Evolutionary conservation across 1,139 yeast genomes (phyloP).

Genomic region (Meyerozyma carpophila): DNA sequence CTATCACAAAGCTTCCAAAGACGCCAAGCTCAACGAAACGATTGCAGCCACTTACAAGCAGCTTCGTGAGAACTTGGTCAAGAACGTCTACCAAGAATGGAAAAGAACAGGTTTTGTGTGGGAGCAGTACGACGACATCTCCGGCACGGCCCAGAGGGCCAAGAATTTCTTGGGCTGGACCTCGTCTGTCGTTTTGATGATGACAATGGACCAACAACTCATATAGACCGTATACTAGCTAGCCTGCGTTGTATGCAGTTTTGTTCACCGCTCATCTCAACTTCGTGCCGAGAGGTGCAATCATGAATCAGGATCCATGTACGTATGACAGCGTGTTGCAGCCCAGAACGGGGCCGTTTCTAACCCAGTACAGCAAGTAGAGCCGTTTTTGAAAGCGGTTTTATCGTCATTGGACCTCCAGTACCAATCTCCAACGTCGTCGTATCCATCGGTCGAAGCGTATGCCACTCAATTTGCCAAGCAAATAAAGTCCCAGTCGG

Average conservation of each 20-base stretch:
- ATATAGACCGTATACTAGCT: not conserved
- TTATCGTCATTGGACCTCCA: conserved; percentile 35
- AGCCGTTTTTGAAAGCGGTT: conserved; percentile 38
- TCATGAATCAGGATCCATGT: conserved; percentile 2
- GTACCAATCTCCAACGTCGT: conserved; percentile 18
- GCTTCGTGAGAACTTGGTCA: conserved; percentile 62
- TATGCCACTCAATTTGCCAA: conserved; percentile 49
- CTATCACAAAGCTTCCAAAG: conserved; percentile 30
- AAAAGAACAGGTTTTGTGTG: conserved; percentile 73
- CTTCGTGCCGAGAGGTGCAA: not conserved
- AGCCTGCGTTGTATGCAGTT: not conserved
- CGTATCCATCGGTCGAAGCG: conserved; percentile 36
- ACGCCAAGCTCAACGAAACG: conserved; percentile 28
- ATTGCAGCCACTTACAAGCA: conserved; percentile 40
- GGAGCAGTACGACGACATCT: conserved; percentile 81
- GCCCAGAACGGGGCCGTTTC: not conserved
- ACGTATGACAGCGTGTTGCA: not conserved
- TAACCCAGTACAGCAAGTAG: conserved; percentile 36
- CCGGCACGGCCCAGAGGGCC: conserved; percentile 77
- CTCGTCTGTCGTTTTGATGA: conserved; percentile 70
- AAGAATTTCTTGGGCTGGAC: conserved; percentile 96
- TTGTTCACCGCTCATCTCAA: not conserved
- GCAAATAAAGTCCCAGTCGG: conserved; percentile 39
- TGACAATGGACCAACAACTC: conserved; percentile 57
- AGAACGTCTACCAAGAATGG: conserved; percentile 68